Conservation (phyloP, 2,329 filamentous ascomycete genomes). For the Drechmeria coniospora region DNA sequence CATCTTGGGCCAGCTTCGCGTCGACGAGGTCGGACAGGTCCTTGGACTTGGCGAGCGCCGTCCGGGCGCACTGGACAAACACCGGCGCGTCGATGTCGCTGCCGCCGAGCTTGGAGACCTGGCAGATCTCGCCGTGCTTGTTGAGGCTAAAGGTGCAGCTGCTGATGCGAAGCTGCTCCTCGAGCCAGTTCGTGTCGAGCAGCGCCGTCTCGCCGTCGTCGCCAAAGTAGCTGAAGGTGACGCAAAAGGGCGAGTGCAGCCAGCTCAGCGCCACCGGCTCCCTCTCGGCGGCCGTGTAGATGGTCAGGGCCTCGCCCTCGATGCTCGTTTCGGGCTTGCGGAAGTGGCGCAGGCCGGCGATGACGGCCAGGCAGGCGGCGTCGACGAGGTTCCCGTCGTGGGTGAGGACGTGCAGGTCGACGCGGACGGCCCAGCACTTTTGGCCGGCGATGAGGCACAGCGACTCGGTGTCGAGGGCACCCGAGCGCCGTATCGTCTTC, state of each 20-base stretch:
- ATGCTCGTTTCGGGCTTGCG: constrained; percentile 79
- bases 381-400: constrained; percentile 87
- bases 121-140: constrained; percentile 77
- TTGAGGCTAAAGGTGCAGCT: constrained; percentile 76
- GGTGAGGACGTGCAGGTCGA: constrained; percentile 80
- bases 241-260: constrained; percentile 80
- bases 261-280: constrained; percentile 83
- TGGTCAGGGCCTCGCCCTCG: constrained; percentile 66
- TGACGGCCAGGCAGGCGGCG: constrained; percentile 68
- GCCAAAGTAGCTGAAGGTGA: constrained; percentile 77
- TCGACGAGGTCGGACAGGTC: constrained; percentile 63
- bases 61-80: constrained; percentile 59
- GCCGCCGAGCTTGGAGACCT: constrained; percentile 82
- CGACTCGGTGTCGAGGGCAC: constrained; percentile 87
- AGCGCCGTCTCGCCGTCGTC: constrained; percentile 52
- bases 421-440: constrained; percentile 83
- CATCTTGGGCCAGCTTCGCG: constrained; percentile 58
- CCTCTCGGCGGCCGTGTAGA: constrained; percentile 72
- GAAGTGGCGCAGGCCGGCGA: constrained; percentile 83
- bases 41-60: constrained; percentile 66
- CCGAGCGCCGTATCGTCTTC: constrained; percentile 83
- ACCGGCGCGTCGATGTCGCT: constrained; percentile 63
- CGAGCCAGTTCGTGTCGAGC: constrained; percentile 55
- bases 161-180: constrained; percentile 61
- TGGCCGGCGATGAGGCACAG: constrained; percentile 81